Evolutionary conservation across 495 filamentous ascomycete species (phyloP).

Genomic region (Talaromyces adpressus): DNA sequence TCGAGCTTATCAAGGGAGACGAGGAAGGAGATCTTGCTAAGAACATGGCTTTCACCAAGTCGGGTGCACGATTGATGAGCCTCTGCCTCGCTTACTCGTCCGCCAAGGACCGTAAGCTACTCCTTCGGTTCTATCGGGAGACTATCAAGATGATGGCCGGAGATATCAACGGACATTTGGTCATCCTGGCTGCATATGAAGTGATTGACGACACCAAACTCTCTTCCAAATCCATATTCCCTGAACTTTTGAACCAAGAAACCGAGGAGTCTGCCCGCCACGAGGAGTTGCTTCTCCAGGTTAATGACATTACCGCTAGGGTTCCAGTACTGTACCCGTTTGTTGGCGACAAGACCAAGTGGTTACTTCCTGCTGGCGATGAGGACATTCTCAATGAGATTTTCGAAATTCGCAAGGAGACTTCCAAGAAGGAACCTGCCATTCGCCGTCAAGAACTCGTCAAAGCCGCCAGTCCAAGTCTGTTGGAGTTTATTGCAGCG

Average conservation of each 20-base stretch:
- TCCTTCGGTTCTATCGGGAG: slow-evolving; percentile 81
- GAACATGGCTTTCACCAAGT: slow-evolving; percentile 91
- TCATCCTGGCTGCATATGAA: slow-evolving; percentile 79
- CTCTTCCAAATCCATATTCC: slow-evolving; percentile 74
- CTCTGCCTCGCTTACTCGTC: slow-evolving; percentile 72
- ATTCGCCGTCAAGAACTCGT: slow-evolving; percentile 70
- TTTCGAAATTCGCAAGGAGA: slow-evolving; percentile 64
- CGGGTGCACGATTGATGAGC: slow-evolving; percentile 75
- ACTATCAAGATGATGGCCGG: slow-evolving; percentile 72
- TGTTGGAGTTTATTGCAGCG: slow-evolving; percentile 64
- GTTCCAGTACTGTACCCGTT: slow-evolving; percentile 80
- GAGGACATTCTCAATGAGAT: slow-evolving; percentile 63
- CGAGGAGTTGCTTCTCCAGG: slow-evolving; percentile 55
- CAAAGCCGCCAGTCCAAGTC: slow-evolving; percentile 40
- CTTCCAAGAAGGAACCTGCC: slow-evolving; percentile 85
- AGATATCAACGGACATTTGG: slow-evolving; percentile 69
- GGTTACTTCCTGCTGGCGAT: slow-evolving; percentile 58
- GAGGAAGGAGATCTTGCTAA: slow-evolving; percentile 82
- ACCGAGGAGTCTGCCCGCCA: slow-evolving; percentile 44
- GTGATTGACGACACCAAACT: slow-evolving; percentile 90
- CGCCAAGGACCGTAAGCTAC: slow-evolving; percentile 88
- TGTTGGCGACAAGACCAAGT: slow-evolving; percentile 59
- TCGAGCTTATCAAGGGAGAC: slow-evolving; percentile 85
- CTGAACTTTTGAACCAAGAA: slow-evolving; percentile 69
- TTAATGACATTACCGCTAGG: slow-evolving; percentile 64